Conservation (phyloP, 352 stramenopile species). For the Halophytophthora batemanensis region DNA sequence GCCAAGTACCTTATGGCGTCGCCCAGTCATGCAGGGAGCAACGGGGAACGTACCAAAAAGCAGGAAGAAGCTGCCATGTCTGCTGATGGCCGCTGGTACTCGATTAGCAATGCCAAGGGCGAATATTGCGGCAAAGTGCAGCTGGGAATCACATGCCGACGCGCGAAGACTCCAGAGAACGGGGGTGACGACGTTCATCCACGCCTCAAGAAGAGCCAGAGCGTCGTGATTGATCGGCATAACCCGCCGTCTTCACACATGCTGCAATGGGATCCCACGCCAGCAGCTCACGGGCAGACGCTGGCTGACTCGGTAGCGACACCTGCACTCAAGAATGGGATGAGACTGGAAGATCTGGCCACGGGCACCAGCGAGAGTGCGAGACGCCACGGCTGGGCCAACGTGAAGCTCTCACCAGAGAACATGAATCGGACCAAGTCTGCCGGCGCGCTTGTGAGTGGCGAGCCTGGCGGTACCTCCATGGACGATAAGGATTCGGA, state of each 20-base stretch:
- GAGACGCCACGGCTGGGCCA: constrained; percentile 71
- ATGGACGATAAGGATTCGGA: constrained; percentile 25
- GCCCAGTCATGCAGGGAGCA: constrained; percentile 19
- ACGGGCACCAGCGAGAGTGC: constrained; percentile 25
- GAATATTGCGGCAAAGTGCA: constrained; percentile 87
- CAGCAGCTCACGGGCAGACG: constrained; percentile 23
- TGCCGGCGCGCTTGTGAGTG: constrained; percentile 41
- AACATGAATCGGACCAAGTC: constrained; percentile 48
- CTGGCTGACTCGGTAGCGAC: constrained; percentile 31
- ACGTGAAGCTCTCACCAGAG: constrained; percentile 77
- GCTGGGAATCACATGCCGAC: constrained; percentile 72
- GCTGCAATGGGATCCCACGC: constrained; percentile 67
- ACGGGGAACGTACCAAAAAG: constrained; percentile 26
- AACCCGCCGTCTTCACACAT: constrained; percentile 70
- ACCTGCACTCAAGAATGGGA: constrained; percentile 26
- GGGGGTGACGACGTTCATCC: constrained; percentile 38
- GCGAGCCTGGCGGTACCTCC: constrained; percentile 5
- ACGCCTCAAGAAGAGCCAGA: constrained; percentile 74
- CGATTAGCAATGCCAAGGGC: constrained; percentile 78
- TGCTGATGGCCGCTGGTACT: constrained; percentile 81
- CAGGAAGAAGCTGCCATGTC: constrained; percentile 71
- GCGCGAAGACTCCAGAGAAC: constrained; percentile 21
- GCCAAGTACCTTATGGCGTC: constrained; percentile 83
- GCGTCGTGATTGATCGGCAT: constrained; percentile 65
- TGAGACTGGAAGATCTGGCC: constrained; percentile 39